Evolutionary conservation across 208 protist species (phyloP), one percentile per base, ranked within the genome.

Genomic region (Trypanosoma scelopori): DNA sequence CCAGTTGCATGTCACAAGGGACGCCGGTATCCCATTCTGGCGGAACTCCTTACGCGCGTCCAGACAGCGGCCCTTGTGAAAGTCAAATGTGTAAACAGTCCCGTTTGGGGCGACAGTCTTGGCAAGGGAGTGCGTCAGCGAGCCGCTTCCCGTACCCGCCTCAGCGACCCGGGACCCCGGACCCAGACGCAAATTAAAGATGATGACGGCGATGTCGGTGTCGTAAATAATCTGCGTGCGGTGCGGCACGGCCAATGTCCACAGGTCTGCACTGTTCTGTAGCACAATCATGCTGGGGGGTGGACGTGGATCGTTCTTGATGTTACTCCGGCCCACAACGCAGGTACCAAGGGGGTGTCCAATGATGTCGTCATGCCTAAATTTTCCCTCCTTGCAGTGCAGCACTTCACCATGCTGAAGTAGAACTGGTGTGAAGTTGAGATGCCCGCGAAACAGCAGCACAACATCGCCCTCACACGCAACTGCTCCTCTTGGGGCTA

Each of bases 151-250:
- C 0, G 92, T 97, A 48, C 92, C 92, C 13, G 92, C 90, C 78
- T 97, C 90, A 41, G 88, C 84, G 13, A 97, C 90, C 15, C 67
- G 63, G 60, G 70, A 85, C 11, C 91, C 91, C 5, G 90, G 90
- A 0, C 78, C 49, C 5, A 97, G 72, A 1, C 86, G 77, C 48
- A 97, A 70, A 30, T 92, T 79, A 20, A 89, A 66, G 13, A 86
- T 64, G 50, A 97, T 93, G 15, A 94, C 79, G 20, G 90, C 88
- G 45, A 97, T 96, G 72, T 97, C 92, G 18, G 87, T 94, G 74
- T 85, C 79, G 69, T 96, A 97, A 49, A 97, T 91, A 55, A 97
- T 96, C 58, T 97, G 92, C 28, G 92, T 97, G 51, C 91, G 87
- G 71, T 96, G 89, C 35, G 86, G 85, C 32, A 97, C 85, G 27